These are phyloP conservation scores for Lavandula angustifolia DNA, from an alignment of 257 asterid genomes.

Conservation along the genomic window DNA sequence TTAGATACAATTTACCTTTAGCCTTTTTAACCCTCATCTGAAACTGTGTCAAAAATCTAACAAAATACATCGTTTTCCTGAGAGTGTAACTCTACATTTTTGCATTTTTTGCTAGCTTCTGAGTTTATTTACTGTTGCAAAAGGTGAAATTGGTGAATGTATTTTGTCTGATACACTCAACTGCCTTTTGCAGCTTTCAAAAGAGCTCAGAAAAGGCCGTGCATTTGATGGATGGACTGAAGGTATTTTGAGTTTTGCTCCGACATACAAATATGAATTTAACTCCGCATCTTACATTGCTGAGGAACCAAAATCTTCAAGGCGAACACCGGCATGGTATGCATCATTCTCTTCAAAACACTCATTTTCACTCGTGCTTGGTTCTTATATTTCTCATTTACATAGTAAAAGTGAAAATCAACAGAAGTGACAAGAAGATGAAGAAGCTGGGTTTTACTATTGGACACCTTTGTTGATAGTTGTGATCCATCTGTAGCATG, in stretches of 20 bases:
- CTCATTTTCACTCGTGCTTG: background rate
- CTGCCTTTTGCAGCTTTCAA: conserved; percentile 57
- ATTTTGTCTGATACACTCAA: conserved; percentile 15
- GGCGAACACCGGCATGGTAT: conserved; percentile 94
- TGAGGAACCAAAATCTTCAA: conserved; percentile 69
- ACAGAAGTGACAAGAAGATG: no score
- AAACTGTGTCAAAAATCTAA: background rate
- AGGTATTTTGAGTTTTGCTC: conserved; percentile 79
- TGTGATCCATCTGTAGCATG: no score
- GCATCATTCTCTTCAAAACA: conserved; percentile 27
- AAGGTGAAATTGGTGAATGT: background rate
- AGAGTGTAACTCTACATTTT: background rate
- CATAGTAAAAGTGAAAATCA: background rate
- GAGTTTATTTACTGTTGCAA: conserved; percentile 18
- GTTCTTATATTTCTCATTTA: conserved; percentile 10
- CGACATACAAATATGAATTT: conserved; percentile 82
- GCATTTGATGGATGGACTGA: conserved; percentile 98
- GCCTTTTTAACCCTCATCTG: background rate
- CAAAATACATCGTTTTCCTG: background rate
- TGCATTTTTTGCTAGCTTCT: background rate
- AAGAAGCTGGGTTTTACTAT: no score
- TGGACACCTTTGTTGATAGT: no score
- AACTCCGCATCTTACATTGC: conserved; percentile 69
- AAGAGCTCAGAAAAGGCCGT: conserved; percentile 76
- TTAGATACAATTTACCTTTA: background rate